phyloP scores from a whole-genome alignment of 176 grass and related monocot genomes.

The Oryza brachyantha region DNA sequence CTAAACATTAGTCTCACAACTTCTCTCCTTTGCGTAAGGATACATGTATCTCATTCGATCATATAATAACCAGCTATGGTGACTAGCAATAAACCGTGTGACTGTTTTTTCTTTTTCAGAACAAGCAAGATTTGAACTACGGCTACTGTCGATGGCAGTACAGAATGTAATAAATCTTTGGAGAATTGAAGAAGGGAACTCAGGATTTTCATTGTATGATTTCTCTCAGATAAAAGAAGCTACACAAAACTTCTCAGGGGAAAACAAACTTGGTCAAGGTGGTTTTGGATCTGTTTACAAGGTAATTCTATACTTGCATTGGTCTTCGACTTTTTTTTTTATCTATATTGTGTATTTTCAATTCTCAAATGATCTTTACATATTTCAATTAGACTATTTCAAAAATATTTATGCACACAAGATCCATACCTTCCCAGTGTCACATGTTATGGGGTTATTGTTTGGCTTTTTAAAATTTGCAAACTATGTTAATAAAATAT shows the following conservation, averaged over 20 bases:
- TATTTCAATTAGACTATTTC: not conserved
- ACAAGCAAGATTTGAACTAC: slow-evolving; percentile 32
- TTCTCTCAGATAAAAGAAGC: slow-evolving; percentile 45
- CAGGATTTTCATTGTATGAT: slow-evolving; percentile 46
- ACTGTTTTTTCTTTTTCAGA: slow-evolving; percentile 22
- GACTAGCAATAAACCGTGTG: not conserved
- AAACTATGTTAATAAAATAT: no score
- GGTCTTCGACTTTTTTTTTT: not conserved
- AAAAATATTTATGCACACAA: not conserved
- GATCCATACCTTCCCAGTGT: not conserved
- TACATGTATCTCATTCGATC: not conserved
- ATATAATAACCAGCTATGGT: not conserved
- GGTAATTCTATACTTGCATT: slow-evolving; percentile 32
- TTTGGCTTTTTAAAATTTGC: no score
- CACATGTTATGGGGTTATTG: no score
- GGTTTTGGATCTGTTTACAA: slow-evolving; percentile 83
- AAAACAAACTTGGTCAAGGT: slow-evolving; percentile 79
- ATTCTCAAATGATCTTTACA: not conserved
- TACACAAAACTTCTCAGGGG: slow-evolving; percentile 54
- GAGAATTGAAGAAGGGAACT: slow-evolving; percentile 34
- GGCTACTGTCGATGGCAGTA: slow-evolving; percentile 34
- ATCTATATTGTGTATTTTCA: no score
- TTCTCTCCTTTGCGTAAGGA: slow-evolving; percentile 3
- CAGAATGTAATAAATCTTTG: slow-evolving; percentile 32
- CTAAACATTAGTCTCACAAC: not conserved